Base-by-base conservation (phyloP, 306 rosid genomes). In the Vigna unguiculata region DNA sequence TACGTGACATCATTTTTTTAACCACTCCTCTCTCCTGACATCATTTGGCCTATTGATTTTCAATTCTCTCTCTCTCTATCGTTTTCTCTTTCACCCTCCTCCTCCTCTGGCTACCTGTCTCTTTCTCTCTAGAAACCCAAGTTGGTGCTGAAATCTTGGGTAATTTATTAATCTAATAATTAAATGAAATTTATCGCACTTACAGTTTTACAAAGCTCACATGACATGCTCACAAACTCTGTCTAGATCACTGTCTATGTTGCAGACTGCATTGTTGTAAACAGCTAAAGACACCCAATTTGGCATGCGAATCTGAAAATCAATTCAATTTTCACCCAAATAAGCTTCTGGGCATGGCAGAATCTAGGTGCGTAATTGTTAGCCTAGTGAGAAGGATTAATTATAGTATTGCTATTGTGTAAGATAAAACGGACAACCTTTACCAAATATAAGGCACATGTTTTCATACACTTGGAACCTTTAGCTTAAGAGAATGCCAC, bases 1-100 rank as follows among this genome's bases (percentile, higher is more conserved):
- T 67, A 76, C 78, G 68, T 90, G 93, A 83, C 92, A 84, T 87
- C 88, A 78, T 85, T 79, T 83, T 84, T 88, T 84, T 83, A 84
- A 87, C 90, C 85, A 84, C 86, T 78, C 88, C 74, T 81, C 77
- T 75, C 60, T 82, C 76, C 82, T 77, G 84, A 84, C 85, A 83
- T 76, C 83, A 71, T 74, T 73, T 80, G 48, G n/a, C 82, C 45
- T 65, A 53, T 67, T 36, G 47, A 71, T 47, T 71, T 70, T 46
- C 51, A 55, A 41, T 62, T 69, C 74, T 21, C 32, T 57, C 63
- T 58, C 12, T 30, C 46, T 25, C 3, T 57, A 9, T 28, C 40
- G 17, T 22, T 60, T 60, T 62, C 68, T 62, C 47, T 51, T 53
- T n/a, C 48, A 21, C 59, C 24, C 41, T 55, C 52, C 52, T 58